A percentile compares a stretch with the other conserved stretches of the same genome.
Conservation (phyloP, 163 green algal genomes). For the Coccomyxa subellipsoidea region DNA sequence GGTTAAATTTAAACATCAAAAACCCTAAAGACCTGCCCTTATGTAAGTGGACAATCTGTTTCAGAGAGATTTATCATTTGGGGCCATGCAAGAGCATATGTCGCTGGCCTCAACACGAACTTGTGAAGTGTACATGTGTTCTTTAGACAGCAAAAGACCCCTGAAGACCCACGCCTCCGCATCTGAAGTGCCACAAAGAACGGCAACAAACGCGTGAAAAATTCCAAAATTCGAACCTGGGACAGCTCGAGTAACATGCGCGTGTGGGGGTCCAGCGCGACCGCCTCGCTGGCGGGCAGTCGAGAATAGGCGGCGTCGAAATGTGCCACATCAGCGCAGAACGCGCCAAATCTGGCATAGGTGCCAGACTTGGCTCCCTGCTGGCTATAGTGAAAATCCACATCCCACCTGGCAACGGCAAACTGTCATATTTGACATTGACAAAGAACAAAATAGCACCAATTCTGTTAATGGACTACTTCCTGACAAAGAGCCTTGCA, state of each 20-base stretch:
- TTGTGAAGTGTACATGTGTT: no score
- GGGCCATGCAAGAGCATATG: no score
- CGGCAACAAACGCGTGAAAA: no score
- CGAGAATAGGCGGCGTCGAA: constrained; percentile 45
- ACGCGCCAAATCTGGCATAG: constrained; percentile 34
- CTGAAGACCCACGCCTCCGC: no score
- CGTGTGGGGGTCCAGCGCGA: constrained; percentile 79
- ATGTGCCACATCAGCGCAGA: constrained; percentile 21
- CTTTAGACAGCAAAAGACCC: no score
- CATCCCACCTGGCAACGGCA: constrained; percentile 12
- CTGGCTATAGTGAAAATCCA: constrained; percentile 9
- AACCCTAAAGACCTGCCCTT: no score
- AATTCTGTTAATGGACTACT: no score
- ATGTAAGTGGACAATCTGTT: background rate
- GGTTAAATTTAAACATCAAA: background rate
- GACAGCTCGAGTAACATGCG: constrained; percentile 68
- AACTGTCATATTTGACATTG: no score
- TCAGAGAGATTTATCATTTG: background rate
- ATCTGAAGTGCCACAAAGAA: no score
- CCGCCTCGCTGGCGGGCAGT: constrained; percentile 56
- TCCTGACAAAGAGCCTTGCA: no score
- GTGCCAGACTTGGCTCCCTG: constrained; percentile 18
- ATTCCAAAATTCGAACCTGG: background rate
- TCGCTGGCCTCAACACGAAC: no score
- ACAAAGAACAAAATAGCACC: no score